phyloP scores from a whole-genome alignment of 2,329 filamentous ascomycete species.

The Orbilia javanica region DNA sequence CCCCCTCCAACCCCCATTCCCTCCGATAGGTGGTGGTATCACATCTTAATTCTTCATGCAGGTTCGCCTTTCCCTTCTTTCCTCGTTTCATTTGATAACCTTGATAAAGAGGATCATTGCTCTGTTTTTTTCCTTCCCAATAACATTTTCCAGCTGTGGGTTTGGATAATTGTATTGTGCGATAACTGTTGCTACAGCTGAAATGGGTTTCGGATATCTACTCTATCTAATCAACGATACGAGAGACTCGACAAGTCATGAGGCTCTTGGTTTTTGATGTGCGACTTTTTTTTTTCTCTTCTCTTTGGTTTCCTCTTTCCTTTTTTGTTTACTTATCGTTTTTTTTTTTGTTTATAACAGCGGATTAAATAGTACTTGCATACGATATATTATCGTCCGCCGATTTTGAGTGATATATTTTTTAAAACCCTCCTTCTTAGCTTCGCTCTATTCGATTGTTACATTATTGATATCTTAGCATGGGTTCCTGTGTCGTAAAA shows the following conservation, averaged over 20 bases:
- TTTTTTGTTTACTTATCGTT: slow-evolving; percentile 17
- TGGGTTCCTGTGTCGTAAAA: too few relatives aligned
- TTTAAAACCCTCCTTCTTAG: too few relatives aligned
- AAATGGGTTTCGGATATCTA: neutral
- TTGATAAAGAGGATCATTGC: neutral
- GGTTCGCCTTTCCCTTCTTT: neutral
- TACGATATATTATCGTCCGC: neutral
- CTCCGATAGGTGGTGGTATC: neutral
- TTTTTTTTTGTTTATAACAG: neutral
- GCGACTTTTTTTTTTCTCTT: too few relatives aligned
- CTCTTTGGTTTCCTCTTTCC: too few relatives aligned
- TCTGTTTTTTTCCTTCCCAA: neutral
- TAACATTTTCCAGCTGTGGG: too few relatives aligned
- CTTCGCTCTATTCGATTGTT: too few relatives aligned
- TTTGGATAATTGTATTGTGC: slow-evolving; percentile 24
- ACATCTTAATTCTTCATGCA: slow-evolving; percentile 13
- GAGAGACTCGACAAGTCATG: neutral
- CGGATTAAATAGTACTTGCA: neutral
- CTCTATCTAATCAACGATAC: too few relatives aligned
- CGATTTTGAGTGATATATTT: neutral
- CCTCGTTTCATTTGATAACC: slow-evolving; percentile 1
- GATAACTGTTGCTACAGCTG: slow-evolving; percentile 36
- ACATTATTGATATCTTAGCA: neutral
- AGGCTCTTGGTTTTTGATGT: neutral
- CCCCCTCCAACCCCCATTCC: neutral